Conservation (phyloP, 2,329 filamentous ascomycete genomes). For the Laburnicola sp. region DNA sequence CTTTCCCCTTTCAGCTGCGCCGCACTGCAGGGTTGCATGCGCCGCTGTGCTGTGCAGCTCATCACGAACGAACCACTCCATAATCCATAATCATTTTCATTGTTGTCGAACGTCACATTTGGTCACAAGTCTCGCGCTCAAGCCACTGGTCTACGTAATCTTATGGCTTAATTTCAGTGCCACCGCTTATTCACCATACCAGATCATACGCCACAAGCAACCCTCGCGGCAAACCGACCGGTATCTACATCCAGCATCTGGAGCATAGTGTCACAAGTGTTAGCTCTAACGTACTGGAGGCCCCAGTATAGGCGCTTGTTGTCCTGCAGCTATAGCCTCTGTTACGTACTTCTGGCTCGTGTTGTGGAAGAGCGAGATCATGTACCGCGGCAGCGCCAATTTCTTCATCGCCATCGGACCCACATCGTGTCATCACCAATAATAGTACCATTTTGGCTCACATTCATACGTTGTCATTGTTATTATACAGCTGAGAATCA, state of each 20-base stretch:
- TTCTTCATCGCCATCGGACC: background rate
- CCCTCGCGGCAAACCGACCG: too few relatives aligned
- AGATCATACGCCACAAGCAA: background rate
- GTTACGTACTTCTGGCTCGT: background rate
- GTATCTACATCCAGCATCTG: too few relatives aligned
- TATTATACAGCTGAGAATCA: too few relatives aligned
- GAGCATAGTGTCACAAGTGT: too few relatives aligned
- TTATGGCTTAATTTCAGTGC: background rate
- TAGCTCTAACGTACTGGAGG: too few relatives aligned
- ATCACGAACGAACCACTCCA: background rate
- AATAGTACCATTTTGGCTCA: background rate
- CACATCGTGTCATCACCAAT: background rate
- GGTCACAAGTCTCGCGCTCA: conserved; percentile 1
- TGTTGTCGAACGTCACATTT: background rate
- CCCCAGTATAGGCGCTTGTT: too few relatives aligned
- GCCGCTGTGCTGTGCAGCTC: conserved; percentile 2
- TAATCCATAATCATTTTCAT: background rate
- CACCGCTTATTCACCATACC: conserved; percentile 1
- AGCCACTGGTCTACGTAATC: conserved; percentile 1
- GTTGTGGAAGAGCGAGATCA: background rate
- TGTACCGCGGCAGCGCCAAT: background rate
- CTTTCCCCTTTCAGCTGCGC: background rate
- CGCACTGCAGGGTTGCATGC: conserved; percentile 3
- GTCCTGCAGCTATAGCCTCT: too few relatives aligned
- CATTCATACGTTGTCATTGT: too few relatives aligned